These are phyloP conservation scores for Aspergillus sparsus DNA, from an alignment of 495 filamentous ascomycete genomes.

Conservation along the genomic window DNA sequence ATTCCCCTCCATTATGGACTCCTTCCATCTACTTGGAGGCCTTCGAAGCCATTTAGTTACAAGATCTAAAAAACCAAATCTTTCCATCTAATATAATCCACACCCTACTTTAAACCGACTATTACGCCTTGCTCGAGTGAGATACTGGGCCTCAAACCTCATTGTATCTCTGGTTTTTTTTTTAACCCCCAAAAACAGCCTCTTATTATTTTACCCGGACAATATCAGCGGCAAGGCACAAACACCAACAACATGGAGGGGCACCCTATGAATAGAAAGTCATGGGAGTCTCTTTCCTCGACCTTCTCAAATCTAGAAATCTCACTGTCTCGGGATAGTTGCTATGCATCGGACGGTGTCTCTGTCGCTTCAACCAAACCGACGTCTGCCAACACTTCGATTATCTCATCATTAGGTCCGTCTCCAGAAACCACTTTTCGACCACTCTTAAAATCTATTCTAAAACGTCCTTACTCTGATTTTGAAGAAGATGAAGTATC, in stretches of 20 bases:
- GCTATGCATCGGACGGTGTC: constrained; percentile 49
- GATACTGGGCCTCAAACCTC: background rate
- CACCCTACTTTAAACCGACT: background rate
- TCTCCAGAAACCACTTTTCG: constrained; percentile 28
- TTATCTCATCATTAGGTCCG: constrained; percentile 23
- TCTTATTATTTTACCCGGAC: too few species aligned
- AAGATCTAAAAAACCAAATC: constrained; percentile 16
- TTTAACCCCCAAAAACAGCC: constrained; percentile 9
- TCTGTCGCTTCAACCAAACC: constrained; percentile 40
- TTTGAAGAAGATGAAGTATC: constrained; percentile 34
- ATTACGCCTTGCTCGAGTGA: background rate
- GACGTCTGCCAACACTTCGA: constrained; percentile 26
- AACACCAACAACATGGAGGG: constrained; percentile 29
- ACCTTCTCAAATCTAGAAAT: constrained; percentile 42
- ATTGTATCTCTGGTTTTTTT: background rate
- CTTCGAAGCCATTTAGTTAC: constrained; percentile 33
- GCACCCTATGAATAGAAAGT: constrained; percentile 33
- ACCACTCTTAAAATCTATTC: constrained; percentile 41
- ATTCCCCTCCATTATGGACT: constrained; percentile 40
- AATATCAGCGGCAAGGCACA: background rate
- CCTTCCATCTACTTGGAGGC: constrained; percentile 37
- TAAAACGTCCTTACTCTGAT: constrained; percentile 40
- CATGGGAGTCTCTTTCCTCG: constrained; percentile 49
- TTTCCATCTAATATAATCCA: constrained; percentile 12
- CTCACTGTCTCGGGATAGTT: constrained; percentile 50